Conservation (phyloP, 805 yeast genomes). For the Yarrowia osloensis region DNA sequence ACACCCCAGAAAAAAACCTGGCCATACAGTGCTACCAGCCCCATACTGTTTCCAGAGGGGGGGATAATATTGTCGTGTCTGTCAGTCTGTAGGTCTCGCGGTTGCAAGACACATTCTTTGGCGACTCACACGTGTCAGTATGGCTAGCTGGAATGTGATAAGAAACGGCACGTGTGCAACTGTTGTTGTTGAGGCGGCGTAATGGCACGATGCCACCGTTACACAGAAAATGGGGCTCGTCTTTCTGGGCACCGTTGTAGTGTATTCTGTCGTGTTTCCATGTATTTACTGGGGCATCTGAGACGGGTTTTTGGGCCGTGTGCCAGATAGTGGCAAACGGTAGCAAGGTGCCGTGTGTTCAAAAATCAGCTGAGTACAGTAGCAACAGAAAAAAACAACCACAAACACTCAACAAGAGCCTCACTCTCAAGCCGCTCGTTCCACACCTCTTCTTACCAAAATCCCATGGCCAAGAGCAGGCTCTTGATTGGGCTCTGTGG, state of each 20-base stretch:
- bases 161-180: slow-evolving; percentile 5
- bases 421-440: neutral
- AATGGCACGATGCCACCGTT: neutral
- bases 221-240: neutral
- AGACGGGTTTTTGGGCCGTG: neutral
- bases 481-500: slow-evolving; percentile 12
- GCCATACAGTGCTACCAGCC: neutral
- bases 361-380: neutral
- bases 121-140: slow-evolving; percentile 4
- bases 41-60: neutral
- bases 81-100: neutral
- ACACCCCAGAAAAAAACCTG: no score
- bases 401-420: neutral
- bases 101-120: slow-evolving; percentile 2
- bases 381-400: neutral
- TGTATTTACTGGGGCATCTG: neutral
- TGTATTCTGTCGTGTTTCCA: neutral
- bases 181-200: neutral
- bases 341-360: neutral
- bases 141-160: slow-evolving; percentile 6
- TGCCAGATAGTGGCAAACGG: neutral
- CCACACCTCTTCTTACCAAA: neutral
- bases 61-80: neutral
- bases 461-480: slow-evolving; percentile 20
- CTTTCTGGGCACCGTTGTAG: neutral